These are phyloP conservation scores for Sporisorium sorghi DNA, from an alignment of 1,284 basidiomycete species.

Conservation along the genomic window DNA sequence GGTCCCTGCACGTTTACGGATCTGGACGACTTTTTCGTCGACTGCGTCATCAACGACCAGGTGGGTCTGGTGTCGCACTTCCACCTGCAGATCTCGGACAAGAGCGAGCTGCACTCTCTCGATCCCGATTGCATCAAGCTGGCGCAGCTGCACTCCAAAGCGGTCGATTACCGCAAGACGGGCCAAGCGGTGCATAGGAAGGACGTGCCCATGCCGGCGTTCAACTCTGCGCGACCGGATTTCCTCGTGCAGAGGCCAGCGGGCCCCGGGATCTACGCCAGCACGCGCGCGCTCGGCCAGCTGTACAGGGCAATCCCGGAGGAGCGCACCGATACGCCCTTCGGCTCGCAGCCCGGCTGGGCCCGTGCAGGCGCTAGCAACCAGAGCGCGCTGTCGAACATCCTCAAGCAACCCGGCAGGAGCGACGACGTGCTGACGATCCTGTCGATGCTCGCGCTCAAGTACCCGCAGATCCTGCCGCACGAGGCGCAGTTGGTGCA, in stretches of 20 bases:
- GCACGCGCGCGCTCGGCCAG: conserved; percentile 23
- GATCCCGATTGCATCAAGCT: conserved; percentile 76
- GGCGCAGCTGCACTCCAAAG: conserved; percentile 77
- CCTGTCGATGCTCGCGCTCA: conserved; percentile 14
- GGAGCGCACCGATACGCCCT: conserved; percentile 32
- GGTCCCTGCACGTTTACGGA: conserved; percentile 75
- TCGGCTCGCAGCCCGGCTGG: conserved; percentile 14
- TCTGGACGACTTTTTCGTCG: conserved; percentile 79
- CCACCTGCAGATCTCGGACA: conserved; percentile 80
- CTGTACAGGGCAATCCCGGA: conserved; percentile 36
- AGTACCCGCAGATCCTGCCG: conserved; percentile 22
- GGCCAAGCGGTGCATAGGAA: conserved; percentile 39
- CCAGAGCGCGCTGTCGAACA: conserved; percentile 19
- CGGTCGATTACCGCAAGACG: conserved; percentile 70
- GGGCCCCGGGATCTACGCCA: conserved; percentile 23
- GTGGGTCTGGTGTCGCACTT: conserved; percentile 73
- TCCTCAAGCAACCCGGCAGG: conserved; percentile 24
- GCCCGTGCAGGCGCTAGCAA: conserved; percentile 5
- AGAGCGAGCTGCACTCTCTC: conserved; percentile 73
- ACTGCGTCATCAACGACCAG: conserved; percentile 75
- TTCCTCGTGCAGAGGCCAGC: conserved; percentile 26
- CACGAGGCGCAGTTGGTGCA: conserved; percentile 13
- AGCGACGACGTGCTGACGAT: conserved; percentile 19
- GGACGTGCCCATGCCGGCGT: conserved; percentile 34
- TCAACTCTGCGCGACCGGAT: conserved; percentile 17